Base-by-base conservation (phyloP, 306 rosid genomes). In the Cicer pinnatifidum region DNA sequence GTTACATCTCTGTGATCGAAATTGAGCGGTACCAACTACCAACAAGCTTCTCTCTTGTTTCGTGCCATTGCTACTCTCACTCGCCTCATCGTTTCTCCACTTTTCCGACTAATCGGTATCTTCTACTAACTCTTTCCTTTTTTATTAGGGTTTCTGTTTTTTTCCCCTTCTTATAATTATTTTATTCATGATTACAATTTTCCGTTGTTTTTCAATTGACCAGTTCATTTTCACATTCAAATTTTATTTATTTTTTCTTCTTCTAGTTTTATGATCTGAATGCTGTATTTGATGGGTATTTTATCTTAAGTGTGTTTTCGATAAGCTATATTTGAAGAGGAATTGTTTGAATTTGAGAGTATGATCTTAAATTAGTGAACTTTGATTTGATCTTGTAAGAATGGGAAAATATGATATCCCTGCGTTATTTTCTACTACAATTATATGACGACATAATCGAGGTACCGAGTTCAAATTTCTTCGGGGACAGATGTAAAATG, bases 61-160 rank as follows among this genome's bases (percentile, higher is more conserved):
- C 8, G 7, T 47, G 5, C 68, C 53, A 43, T 52, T 60, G 16
- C 64, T 39, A 13, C 58, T 65, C 13, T 57, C 58, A 9, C 43
- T 46, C 75, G 10, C 38, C 62, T 17, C 61, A 33, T n/a, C 61
- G 17, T 48, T 54, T 44, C 74, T 43, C 57, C 69, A 16, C 58
- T 67, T 43, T 41, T 48, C 17, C 62, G 48, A 56, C 1, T 0
- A 17, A 75, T 69, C 65, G 81, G 84, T 81, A 81, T 11, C 12
- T 13, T 53, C 47, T 58, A 37, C 35, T 73, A 59, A 33, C 10
- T 48, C 1, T 58, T 44, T 60, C 19, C n/a, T 81, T 63, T 54
- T 20, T 17, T 0, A 46, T 76, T 53, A 75, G 77, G 40, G 57
- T 72, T 56, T 72, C 37, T 23, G 9, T 15, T 37, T 75, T 56